These are phyloP conservation scores for Knoxia roxburghii DNA, from an alignment of 257 asterid species.

Conservation along the genomic window DNA sequence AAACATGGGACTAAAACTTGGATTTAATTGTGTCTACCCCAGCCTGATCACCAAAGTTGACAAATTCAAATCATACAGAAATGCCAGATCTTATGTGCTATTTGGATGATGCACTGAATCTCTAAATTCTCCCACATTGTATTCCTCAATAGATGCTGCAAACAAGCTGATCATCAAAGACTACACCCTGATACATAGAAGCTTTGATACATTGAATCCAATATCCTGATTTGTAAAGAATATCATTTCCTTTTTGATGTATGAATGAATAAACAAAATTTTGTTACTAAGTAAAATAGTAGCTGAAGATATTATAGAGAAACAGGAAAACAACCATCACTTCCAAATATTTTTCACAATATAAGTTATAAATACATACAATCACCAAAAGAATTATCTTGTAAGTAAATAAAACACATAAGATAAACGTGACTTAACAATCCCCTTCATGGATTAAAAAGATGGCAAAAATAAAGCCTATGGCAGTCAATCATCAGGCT, in stretches of 20 bases:
- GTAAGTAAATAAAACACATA: not conserved
- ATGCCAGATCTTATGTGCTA: conserved; percentile 58
- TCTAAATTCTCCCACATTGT: conserved; percentile 69
- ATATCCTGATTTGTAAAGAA: not conserved
- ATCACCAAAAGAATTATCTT: not conserved
- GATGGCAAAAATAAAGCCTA: too few relatives aligned
- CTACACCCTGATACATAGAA: not conserved
- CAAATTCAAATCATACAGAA: not conserved
- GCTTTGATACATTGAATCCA: not conserved
- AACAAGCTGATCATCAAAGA: conserved; percentile 16
- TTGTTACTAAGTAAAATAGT: not conserved
- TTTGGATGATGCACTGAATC: conserved; percentile 76
- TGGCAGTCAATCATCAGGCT: not conserved
- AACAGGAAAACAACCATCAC: not conserved
- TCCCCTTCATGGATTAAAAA: not conserved
- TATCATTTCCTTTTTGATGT: not conserved
- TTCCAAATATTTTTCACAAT: not conserved
- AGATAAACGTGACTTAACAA: not conserved
- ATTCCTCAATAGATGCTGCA: conserved; percentile 64
- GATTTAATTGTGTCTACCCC: not conserved
- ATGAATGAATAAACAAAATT: not conserved
- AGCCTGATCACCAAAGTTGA: not conserved
- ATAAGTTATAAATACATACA: not conserved
- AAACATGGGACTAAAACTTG: not conserved
- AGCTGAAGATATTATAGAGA: not conserved